These are phyloP conservation scores for Trichophyton schoenleinii DNA, from an alignment of 2,329 filamentous ascomycete genomes.

Conservation along the genomic window DNA sequence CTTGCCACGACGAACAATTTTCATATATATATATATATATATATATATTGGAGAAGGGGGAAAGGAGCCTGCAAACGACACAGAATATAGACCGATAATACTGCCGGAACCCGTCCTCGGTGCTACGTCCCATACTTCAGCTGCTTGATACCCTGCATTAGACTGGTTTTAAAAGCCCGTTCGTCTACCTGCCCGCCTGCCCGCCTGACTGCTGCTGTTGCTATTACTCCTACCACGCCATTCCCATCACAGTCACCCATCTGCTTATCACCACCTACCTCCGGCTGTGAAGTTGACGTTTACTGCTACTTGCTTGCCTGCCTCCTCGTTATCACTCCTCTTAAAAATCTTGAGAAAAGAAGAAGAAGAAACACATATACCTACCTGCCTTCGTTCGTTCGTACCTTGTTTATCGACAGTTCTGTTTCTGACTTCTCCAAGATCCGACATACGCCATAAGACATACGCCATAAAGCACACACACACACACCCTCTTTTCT, in stretches of 20 bases:
- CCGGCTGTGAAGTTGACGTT: background rate
- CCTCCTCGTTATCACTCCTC: background rate
- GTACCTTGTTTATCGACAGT: conserved; percentile 1
- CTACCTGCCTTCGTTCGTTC: background rate
- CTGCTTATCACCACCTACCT: background rate
- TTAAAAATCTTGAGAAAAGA: background rate
- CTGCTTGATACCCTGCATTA: background rate
- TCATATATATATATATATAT: too few relatives aligned
- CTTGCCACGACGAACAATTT: background rate
- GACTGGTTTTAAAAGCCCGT: background rate
- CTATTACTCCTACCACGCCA: background rate
- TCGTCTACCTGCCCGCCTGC: background rate
- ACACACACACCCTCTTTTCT: background rate
- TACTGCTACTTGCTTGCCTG: background rate
- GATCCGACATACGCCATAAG: background rate
- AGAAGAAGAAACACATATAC: background rate
- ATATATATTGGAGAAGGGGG: background rate
- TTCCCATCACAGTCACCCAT: background rate
- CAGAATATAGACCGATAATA: background rate
- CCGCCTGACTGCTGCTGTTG: background rate
- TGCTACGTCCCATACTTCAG: background rate
- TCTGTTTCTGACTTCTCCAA: conserved; percentile 4
- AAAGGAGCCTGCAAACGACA: background rate
- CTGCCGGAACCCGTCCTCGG: background rate
- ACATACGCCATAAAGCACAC: too few relatives aligned